Evolutionary conservation across 2,329 filamentous ascomycete species (phyloP), one percentile per base, ranked within the genome.

Genomic region (Ophiostoma ips): DNA sequence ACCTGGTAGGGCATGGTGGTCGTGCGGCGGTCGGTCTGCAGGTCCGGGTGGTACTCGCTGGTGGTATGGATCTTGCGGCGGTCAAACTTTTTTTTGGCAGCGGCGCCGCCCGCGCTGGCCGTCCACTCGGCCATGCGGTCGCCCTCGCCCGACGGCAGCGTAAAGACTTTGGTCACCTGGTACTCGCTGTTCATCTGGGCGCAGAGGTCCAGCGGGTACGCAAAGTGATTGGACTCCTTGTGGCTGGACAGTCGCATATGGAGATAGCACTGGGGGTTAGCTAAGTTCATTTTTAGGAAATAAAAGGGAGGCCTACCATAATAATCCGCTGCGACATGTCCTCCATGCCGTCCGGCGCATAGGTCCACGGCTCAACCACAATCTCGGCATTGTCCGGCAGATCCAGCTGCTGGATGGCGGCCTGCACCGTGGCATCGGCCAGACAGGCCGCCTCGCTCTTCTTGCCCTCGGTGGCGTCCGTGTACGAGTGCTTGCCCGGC

Each of bases 341-440:
- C 34, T 46, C 48, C 36, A 55, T 51, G 33, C 72, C 73, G 54
- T 76, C 73, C 6, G 72, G 70, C 4, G 74, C 78, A 57, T 80
- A 82, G 48, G 79, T 79, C 79, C 79, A 83, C 9, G 79, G 78
- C 52, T 83, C 79, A 24, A 71, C 67, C 3, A 81, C 72, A 3
- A 82, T 64, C 0, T 75, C 69, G 1, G 73, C 71, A 35, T 77
- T 77, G 56, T 76, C 68, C 1, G 79, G 79, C 2, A 83, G 68
- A 57, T 79, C 59, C 45, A 83, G 63, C 61, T 82, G 81, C 35
- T 71, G 73, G 50, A 83, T 69, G 57, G 77, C 78, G 6, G 73
- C 75, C 58, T 75, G 68, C 5, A 83, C 77, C 3, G 5, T 4
- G 5, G 24, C 24, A 28, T 28, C 24, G 24, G 24, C 24, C 24